Conservation (phyloP, 1,139 yeast species). For the Meyerozyma guilliermondii region DNA sequence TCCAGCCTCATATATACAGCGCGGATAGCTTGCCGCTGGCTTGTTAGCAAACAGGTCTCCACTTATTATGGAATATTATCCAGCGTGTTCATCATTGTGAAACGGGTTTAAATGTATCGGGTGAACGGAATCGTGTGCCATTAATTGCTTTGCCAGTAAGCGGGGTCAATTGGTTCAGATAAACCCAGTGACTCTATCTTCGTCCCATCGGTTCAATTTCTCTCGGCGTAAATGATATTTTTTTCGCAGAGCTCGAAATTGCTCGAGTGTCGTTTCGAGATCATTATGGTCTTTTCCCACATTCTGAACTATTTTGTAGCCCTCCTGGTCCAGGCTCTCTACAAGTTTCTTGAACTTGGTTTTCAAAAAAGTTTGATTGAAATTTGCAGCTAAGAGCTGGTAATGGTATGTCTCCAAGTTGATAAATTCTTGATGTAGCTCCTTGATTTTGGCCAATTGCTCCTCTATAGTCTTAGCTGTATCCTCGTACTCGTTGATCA, state of each 20-base stretch:
- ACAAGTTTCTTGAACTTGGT: conserved; percentile 24
- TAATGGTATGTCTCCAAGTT: conserved; percentile 36
- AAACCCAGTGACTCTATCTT: conserved; percentile 8
- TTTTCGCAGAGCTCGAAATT: conserved; percentile 5
- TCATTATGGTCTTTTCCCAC: conserved; percentile 7
- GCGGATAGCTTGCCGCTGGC: too few relatives aligned
- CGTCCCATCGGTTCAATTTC: conserved; percentile 11
- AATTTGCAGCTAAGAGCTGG: conserved; percentile 35
- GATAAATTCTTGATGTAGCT: conserved; percentile 28
- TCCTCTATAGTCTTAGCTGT: conserved; percentile 21
- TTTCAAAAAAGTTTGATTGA: conserved; percentile 27
- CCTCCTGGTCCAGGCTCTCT: conserved; percentile 19
- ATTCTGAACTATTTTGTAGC: conserved; percentile 16
- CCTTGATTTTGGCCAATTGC: conserved; percentile 22
- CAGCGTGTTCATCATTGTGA: neutral
- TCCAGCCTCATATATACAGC: too few relatives aligned
- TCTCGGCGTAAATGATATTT: conserved; percentile 10
- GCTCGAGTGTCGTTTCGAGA: conserved; percentile 12
- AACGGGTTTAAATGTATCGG: too few relatives aligned
- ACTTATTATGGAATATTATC: neutral
- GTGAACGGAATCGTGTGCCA: too few relatives aligned
- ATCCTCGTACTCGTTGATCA: conserved; percentile 24
- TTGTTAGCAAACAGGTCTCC: neutral
- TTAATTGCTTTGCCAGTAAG: too few relatives aligned
- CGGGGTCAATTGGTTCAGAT: neutral